phyloP scores from a whole-genome alignment of 2,329 filamentous ascomycete species.

The Aspergillus melleus region DNA sequence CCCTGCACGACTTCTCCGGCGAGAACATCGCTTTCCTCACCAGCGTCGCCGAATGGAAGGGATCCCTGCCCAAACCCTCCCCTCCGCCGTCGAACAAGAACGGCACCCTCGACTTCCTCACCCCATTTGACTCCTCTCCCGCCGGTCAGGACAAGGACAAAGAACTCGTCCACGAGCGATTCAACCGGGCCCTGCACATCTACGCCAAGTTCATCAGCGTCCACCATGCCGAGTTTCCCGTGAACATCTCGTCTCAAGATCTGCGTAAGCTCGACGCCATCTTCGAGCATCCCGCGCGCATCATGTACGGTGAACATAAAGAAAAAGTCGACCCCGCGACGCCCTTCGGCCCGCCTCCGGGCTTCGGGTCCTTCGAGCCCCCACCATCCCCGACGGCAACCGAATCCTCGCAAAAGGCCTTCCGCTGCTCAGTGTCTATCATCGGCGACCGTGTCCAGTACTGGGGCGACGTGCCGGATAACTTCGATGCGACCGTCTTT shows the following conservation, averaged over 20 bases:
- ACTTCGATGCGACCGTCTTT: constrained; percentile 56
- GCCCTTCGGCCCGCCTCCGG: constrained; percentile 31
- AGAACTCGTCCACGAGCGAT: constrained; percentile 51
- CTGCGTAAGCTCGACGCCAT: constrained; percentile 56
- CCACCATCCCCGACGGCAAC: constrained; percentile 22
- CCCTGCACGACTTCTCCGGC: constrained; percentile 66
- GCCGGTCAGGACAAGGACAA: constrained; percentile 12
- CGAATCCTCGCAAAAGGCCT: constrained; percentile 20
- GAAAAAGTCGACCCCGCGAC: constrained; percentile 39
- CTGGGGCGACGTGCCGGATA: constrained; percentile 40
- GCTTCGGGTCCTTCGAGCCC: constrained; percentile 16
- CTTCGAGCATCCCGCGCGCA: constrained; percentile 55
- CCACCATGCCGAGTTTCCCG: constrained; percentile 63
- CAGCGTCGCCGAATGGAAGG: constrained; percentile 58
- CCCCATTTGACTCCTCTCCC: constrained; percentile 18
- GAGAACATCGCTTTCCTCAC: constrained; percentile 70
- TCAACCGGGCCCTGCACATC: constrained; percentile 60
- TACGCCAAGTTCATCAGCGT: constrained; percentile 63
- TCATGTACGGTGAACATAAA: constrained; percentile 44
- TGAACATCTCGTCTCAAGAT: constrained; percentile 63
- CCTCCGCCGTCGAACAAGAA: not conserved
- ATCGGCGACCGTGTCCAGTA: constrained; percentile 33
- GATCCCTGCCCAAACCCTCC: constrained; percentile 20
- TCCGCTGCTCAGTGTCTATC: constrained; percentile 8
- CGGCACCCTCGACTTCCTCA: constrained; percentile 17